Conservation (phyloP, 768 basidiomycete species). For the Hypholoma fasciculare region DNA sequence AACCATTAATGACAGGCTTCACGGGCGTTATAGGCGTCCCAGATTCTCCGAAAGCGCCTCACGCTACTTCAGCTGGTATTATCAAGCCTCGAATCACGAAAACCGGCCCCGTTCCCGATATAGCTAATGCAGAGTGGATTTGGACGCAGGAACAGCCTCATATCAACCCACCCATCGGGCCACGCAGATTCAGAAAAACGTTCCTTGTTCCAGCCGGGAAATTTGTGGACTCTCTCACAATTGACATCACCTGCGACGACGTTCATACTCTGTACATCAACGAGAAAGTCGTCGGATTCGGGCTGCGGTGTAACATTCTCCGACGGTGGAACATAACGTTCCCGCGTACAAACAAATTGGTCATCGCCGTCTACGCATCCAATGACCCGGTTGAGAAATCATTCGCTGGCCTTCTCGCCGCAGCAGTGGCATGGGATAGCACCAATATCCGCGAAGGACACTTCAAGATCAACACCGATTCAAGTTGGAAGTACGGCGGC, state of each 20-base stretch:
- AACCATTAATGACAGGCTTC: neutral
- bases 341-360: neutral
- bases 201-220: neutral
- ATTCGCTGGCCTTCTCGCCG: neutral
- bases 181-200: constrained; percentile 9
- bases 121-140: neutral
- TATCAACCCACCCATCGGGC: neutral
- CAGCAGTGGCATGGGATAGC: neutral
- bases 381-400: neutral
- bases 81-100: neutral
- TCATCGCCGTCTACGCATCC: neutral
- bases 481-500: neutral
- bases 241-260: neutral
- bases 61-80: neutral
- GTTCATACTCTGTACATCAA: constrained; percentile 2
- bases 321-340: neutral
- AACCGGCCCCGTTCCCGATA: neutral
- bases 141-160: constrained; percentile 2
- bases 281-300: neutral
- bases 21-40: neutral
- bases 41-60: neutral
- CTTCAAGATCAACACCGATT: neutral
- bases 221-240: neutral
- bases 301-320: neutral
- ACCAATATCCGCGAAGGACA: neutral